Base-by-base conservation (phyloP, 2,329 filamentous ascomycete species). In the Macrophomina pseudophaseolina region DNA sequence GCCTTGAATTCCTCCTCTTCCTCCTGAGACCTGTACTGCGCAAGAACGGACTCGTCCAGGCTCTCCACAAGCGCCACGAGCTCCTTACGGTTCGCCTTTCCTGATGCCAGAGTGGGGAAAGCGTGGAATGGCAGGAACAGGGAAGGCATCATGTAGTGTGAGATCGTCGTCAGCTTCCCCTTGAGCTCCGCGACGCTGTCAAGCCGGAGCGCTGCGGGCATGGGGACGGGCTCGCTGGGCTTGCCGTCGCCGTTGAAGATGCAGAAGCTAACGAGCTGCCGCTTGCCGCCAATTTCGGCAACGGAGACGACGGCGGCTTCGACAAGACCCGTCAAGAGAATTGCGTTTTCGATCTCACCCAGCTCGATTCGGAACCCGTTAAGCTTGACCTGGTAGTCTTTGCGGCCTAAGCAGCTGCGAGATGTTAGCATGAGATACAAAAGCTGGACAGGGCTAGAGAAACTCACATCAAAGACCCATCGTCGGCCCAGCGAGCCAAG, bases 311-410 rank as follows among this genome's bases (percentile, higher is more conserved):
- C 46, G 8, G 16, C 46, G 14, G 30, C 32, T 18, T 64, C 30
- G 18, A 53, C 60, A 5, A 32, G n/a, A 8, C 60, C 60, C 0
- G 60, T 64, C 14, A 40, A 28, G 33, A 64, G 48, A 12, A 64
- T 30, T 3, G 60, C 60, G 67, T 71, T 72, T 69, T 69, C 75
- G 38, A 75, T 73, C 70, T 72, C 76, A 7, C 74, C 75, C 51
- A 77, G 70, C 69, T 78, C 76, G 62, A 78, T 74, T 1, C 76
- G 74, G 64, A 76, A 74, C 12, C 76, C 76, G 16, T 75, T 71
- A 40, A 77, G 69, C 66, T 78, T 76, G 64, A 78, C 71, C 66
- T 78, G 63, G 32, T 48, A 23, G 52, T 65, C 63, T 30, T 65
- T 65, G 14, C 63, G 63, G 16, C 60, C 60, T n/a, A 64, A 18